phyloP scores from a whole-genome alignment of 148 eudicot species.

The Camellia lanceoleosa region DNA sequence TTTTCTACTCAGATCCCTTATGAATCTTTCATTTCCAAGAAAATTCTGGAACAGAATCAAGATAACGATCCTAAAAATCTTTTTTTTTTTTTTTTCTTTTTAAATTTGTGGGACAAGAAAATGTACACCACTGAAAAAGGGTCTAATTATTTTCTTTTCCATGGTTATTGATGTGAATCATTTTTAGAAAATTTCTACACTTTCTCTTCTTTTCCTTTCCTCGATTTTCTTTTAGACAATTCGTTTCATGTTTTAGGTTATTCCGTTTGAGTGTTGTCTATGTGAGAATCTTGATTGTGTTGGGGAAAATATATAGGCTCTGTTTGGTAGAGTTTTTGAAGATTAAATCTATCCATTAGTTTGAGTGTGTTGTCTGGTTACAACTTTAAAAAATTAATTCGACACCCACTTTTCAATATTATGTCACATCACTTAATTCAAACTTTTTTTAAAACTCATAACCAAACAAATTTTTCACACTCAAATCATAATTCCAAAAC shows the following conservation, averaged over 20 bases:
- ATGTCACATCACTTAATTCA: too few relatives aligned
- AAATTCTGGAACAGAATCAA: background rate
- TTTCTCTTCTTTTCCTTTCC: background rate
- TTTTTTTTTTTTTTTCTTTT: background rate
- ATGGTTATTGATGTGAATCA: background rate
- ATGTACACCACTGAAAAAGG: background rate
- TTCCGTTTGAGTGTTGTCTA: background rate
- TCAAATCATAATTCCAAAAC: too few relatives aligned
- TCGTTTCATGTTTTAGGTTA: background rate
- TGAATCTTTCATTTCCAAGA: background rate
- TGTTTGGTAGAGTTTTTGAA: too few relatives aligned
- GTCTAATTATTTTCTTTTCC: background rate
- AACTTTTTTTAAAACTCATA: too few relatives aligned
- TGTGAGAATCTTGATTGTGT: background rate
- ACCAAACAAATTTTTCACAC: too few relatives aligned
- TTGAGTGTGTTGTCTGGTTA: too few relatives aligned
- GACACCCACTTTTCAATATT: too few relatives aligned
- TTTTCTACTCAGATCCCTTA: too few relatives aligned
- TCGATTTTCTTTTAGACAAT: background rate
- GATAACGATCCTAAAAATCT: background rate
- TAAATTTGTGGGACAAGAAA: background rate
- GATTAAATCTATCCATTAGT: too few relatives aligned
- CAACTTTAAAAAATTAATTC: too few relatives aligned
- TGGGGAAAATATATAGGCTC: background rate
- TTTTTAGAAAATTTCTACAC: background rate